Base-by-base conservation (phyloP, 2,329 filamentous ascomycete genomes). In the Colletotrichum sp. region DNA sequence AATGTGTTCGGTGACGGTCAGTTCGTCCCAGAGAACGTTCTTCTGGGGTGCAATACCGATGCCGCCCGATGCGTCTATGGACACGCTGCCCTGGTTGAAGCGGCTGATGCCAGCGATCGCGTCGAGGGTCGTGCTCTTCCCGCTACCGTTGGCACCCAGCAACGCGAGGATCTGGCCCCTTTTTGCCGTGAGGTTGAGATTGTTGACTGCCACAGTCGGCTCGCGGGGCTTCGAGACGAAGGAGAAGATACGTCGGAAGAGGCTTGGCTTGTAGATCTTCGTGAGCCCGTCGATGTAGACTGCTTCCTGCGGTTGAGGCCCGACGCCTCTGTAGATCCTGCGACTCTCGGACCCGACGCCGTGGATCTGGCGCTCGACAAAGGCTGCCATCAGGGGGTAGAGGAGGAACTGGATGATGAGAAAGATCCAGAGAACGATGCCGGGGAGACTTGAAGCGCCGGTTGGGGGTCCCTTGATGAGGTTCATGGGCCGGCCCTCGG, bases 101-200 rank as follows among this genome's bases (percentile, higher is more conserved):
- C 80, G 79, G 69, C 78, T 81, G 44, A 81, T 81, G 13, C 82
- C 82, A 3, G 82, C 80, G 30, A 83, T 79, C 16, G 80, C 80
- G 52, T 83, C 81, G 10, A 83, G 79, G 3, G 82, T 82, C 0
- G 96, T 98, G 71, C 93, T 96, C 83, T 98, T 98, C 36, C 96
- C 96, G 79, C 93, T 95, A 90, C 91, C 86, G 78, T 93, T 92
- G 80, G 90, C 64, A 88, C 86, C 60, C 0, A 98, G 89, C 0
- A 98, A 87, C 1, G 96, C 95, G 81, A 98, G 90, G 68, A 98
- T 98, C 80, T 98, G 93, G 1, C 96, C 96, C 76, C 92, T 91
- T 7, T 91, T 89, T 4, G 95, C 94, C 13, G 90, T 90, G 59
- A 98, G 88, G 65, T 90, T 93, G 39, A 98, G 86, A 52, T 92